These are phyloP conservation scores for Aureococcus anophagefferens DNA, from an alignment of 108 stramenopile genomes.

Conservation along the genomic window DNA sequence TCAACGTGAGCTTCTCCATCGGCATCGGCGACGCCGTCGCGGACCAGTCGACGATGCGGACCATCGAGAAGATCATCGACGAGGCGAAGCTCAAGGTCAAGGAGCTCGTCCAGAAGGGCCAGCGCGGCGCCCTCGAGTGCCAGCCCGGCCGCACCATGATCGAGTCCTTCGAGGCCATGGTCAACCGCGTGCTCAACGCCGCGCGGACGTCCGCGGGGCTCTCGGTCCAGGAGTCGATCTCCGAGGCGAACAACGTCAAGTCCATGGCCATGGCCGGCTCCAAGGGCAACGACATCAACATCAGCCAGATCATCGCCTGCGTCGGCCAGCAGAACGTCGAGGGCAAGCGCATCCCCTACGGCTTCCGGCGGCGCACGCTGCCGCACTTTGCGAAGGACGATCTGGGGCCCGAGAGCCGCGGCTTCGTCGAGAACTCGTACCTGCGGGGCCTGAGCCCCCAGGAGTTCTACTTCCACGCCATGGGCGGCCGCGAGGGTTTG, in stretches of 20 bases:
- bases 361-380: slow-evolving; percentile 88
- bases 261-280: slow-evolving; percentile 94
- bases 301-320: slow-evolving; percentile 98
- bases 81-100: slow-evolving; percentile 86
- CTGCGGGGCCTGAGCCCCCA: slow-evolving; percentile 89
- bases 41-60: slow-evolving; percentile 81
- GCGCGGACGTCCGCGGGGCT: slow-evolving; percentile 93
- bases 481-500: slow-evolving; percentile 96
- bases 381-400: slow-evolving; percentile 99
- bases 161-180: slow-evolving; percentile 90
- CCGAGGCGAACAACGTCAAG: slow-evolving; percentile 90
- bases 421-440: slow-evolving; percentile 98
- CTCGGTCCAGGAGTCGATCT: slow-evolving; percentile 73
- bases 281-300: slow-evolving; percentile 96
- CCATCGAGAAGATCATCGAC: slow-evolving; percentile 88
- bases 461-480: slow-evolving; percentile 99
- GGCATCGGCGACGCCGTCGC: slow-evolving; percentile 96
- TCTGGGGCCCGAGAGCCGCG: slow-evolving; percentile 88
- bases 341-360: slow-evolving; percentile 95
- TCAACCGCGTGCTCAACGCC: slow-evolving; percentile 90
- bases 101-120: slow-evolving; percentile 91
- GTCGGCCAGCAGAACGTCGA: slow-evolving; percentile 99
- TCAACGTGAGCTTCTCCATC: slow-evolving; percentile 87
- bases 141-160: slow-evolving; percentile 97
- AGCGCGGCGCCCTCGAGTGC: slow-evolving; percentile 82